A percentile compares a stretch with the other conserved stretches of the same genome.
Evolutionary conservation across 371 early-diverging fungal species (phyloP).

Genomic region (Mortierella sp.): DNA sequence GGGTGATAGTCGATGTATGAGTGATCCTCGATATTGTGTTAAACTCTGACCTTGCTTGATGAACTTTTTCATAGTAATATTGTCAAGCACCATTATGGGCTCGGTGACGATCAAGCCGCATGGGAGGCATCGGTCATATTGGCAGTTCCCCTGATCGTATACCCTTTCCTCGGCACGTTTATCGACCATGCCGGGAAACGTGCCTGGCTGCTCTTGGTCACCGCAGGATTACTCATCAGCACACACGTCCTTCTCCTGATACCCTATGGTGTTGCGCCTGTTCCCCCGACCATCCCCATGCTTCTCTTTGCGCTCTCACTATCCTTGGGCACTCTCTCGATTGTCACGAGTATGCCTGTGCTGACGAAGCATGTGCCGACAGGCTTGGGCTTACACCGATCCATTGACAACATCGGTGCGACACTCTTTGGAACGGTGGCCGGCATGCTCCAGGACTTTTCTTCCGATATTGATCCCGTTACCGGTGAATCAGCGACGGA

Average conservation of each 20-base stretch:
- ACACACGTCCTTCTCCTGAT: constrained; percentile 39
- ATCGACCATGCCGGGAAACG: constrained; percentile 50
- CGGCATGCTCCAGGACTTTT: constrained; percentile 52
- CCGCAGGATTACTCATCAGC: constrained; percentile 32
- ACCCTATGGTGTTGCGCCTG: constrained; percentile 23
- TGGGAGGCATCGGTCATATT: constrained; percentile 45
- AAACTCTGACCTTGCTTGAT: no score
- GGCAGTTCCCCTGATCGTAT: constrained; percentile 43
- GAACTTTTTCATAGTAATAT: constrained; percentile 44
- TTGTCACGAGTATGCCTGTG: constrained; percentile 54
- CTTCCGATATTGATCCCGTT: constrained; percentile 8
- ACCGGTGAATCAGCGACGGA: constrained; percentile 28
- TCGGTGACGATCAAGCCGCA: constrained; percentile 39
- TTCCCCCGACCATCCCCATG: constrained; percentile 56
- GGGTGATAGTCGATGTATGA: no score
- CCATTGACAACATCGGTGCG: constrained; percentile 57
- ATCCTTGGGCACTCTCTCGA: constrained; percentile 47
- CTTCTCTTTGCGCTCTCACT: constrained; percentile 54
- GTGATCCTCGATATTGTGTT: no score
- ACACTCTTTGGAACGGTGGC: constrained; percentile 53
- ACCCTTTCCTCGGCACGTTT: constrained; percentile 48
- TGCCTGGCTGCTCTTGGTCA: constrained; percentile 45
- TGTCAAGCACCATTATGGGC: constrained; percentile 43
- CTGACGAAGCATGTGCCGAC: constrained; percentile 57
- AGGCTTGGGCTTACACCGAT: constrained; percentile 53